These are phyloP conservation scores for Chalciporus sp. DNA, from an alignment of 1,284 basidiomycete genomes.

Conservation along the genomic window DNA sequence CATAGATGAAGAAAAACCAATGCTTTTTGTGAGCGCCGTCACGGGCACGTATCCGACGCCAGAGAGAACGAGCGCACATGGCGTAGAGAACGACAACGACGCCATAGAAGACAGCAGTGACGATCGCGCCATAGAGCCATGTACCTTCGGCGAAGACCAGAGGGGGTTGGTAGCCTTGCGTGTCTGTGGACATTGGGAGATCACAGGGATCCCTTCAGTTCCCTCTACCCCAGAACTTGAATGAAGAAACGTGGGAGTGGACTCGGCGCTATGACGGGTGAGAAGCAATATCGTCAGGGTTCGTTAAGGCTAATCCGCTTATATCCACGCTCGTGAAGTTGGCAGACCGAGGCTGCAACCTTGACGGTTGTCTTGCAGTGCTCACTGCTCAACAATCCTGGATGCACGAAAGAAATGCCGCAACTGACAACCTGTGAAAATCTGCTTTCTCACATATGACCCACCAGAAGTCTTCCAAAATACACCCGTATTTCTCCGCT, in stretches of 20 bases:
- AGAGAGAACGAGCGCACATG: slow-evolving; percentile 34
- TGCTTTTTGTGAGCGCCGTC: slow-evolving; percentile 15
- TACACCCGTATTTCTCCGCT: background rate
- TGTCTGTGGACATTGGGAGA: slow-evolving; percentile 16
- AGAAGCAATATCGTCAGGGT: background rate
- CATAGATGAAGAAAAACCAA: slow-evolving; percentile 33
- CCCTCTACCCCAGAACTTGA: slow-evolving; percentile 3
- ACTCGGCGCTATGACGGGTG: background rate
- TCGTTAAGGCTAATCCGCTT: background rate
- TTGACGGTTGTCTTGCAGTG: no score
- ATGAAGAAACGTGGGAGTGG: slow-evolving; percentile 2
- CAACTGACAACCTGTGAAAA: background rate
- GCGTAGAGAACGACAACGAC: slow-evolving; percentile 28
- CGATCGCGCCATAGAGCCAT: slow-evolving; percentile 36
- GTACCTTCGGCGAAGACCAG: slow-evolving; percentile 30
- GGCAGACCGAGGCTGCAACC: background rate
- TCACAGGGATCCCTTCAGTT: background rate
- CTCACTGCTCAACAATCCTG: background rate
- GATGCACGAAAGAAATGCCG: background rate
- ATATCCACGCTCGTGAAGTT: background rate
- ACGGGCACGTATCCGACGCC: slow-evolving; percentile 21
- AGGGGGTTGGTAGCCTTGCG: slow-evolving; percentile 14
- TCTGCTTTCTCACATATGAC: background rate
- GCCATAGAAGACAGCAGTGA: slow-evolving; percentile 32
- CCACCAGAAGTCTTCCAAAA: background rate